Conservation (phyloP, 352 stramenopile genomes). For the Phytophthora ramorum region DNA sequence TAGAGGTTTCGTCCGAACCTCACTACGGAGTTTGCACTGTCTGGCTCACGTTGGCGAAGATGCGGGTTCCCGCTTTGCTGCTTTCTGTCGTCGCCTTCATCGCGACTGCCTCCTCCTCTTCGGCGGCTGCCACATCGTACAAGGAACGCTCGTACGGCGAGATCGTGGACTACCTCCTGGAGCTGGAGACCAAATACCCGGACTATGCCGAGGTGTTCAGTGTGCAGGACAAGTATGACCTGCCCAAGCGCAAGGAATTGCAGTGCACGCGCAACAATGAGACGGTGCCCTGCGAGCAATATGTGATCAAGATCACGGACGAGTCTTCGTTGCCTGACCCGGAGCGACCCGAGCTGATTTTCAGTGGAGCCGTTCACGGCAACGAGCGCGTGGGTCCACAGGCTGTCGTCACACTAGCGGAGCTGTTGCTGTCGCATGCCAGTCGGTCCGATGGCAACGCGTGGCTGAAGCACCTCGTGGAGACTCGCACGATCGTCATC, state of each 20-base stretch:
- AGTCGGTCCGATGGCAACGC: slow-evolving; percentile 46
- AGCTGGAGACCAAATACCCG: slow-evolving; percentile 62
- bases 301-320: slow-evolving; percentile 89
- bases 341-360: slow-evolving; percentile 92
- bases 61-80: slow-evolving; percentile 14
- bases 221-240: slow-evolving; percentile 78
- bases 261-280: slow-evolving; percentile 50
- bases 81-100: slow-evolving; percentile 3
- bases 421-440: slow-evolving; percentile 70
- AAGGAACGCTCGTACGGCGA: slow-evolving; percentile 74
- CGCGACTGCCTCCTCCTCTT: neutral
- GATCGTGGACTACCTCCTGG: slow-evolving; percentile 68
- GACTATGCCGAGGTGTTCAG: slow-evolving; percentile 81
- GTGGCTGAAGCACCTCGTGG: slow-evolving; percentile 79
- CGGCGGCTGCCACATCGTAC: slow-evolving; percentile 31
- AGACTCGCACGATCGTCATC: slow-evolving; percentile 77
- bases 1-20: neutral
- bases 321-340: slow-evolving; percentile 63
- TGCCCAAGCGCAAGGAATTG: slow-evolving; percentile 60
- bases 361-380: slow-evolving; percentile 94
- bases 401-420: slow-evolving; percentile 74
- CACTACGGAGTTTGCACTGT: slow-evolving; percentile 11
- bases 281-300: slow-evolving; percentile 69
- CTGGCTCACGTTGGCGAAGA: slow-evolving; percentile 6
- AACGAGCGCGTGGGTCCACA: slow-evolving; percentile 94